Percentiles rank a stretch among this genome's conserved stretches.
These are phyloP conservation scores for Citrullus amarus DNA, from an alignment of 306 rosid genomes.

Conservation along the genomic window DNA sequence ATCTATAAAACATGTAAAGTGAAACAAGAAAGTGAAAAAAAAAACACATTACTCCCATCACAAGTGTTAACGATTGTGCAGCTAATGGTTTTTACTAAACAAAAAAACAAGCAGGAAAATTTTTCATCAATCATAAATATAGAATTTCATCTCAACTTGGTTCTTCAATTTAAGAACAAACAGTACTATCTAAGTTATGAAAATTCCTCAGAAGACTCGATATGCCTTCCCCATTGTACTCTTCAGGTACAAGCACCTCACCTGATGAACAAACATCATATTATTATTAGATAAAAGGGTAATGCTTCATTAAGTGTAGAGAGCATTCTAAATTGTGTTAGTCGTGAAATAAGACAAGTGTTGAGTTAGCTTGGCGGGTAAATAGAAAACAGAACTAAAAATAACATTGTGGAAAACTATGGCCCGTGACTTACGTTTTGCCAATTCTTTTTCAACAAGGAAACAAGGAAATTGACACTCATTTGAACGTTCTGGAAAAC, in stretches of 20 bases:
- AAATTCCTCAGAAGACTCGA: slow-evolving; percentile 14
- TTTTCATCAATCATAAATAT: slow-evolving; percentile 1
- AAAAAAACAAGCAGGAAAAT: not conserved
- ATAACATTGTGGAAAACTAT: not conserved
- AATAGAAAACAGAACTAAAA: not conserved
- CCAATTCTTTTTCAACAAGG: slow-evolving; percentile 76
- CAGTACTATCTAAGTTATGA: not conserved
- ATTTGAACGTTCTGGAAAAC: slow-evolving; percentile 79
- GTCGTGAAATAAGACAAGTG: not conserved
- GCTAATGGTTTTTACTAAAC: not conserved
- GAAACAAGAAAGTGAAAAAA: not conserved
- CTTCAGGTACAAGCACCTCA: slow-evolving; percentile 26
- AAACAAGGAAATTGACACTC: slow-evolving; percentile 75
- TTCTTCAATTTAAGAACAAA: not conserved
- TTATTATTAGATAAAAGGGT: not conserved
- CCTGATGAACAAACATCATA: slow-evolving; percentile 4
- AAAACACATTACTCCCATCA: not conserved
- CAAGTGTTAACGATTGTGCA: not conserved
- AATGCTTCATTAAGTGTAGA: not conserved
- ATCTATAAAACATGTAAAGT: not conserved
- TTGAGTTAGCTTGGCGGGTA: not conserved
- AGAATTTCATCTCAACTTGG: not conserved
- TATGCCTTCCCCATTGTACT: slow-evolving; percentile 31
- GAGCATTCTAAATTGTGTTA: too few species aligned
- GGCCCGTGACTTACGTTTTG: slow-evolving; percentile 45